A percentile compares a stretch with the other conserved stretches of the same genome.
These are phyloP conservation scores for Ophiognomonia clavigignenti-juglandacearum DNA, from an alignment of 2,329 filamentous ascomycete species.

Conservation along the genomic window DNA sequence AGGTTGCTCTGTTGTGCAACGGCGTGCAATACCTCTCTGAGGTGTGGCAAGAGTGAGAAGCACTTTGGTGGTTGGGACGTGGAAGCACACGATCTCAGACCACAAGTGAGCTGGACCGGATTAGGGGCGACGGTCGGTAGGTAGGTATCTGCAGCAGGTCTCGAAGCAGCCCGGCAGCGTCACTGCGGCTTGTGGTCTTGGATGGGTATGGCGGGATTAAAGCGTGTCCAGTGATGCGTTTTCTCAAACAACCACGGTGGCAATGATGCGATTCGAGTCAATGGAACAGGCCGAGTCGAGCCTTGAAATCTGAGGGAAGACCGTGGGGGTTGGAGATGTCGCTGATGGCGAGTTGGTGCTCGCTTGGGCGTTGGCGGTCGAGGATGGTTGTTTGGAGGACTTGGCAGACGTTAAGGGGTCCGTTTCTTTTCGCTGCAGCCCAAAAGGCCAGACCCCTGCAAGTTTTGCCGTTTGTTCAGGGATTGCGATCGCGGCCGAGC, in stretches of 20 bases:
- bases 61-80: neutral
- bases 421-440: no score
- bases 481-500: no score
- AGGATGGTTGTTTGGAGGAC: neutral
- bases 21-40: neutral
- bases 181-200: no score
- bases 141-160: no score
- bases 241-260: neutral
- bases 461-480: no score
- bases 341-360: neutral
- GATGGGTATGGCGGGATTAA: no score
- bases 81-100: neutral
- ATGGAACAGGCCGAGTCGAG: neutral
- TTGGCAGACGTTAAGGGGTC: neutral
- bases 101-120: neutral
- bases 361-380: neutral
- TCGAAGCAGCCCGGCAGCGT: no score
- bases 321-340: neutral
- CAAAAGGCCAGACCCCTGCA: no score
- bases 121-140: no score
- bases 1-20: neutral
- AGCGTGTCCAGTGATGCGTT: conserved; percentile 12
- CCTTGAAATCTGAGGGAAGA: no score
- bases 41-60: neutral
- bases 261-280: neutral